Base-by-base conservation (phyloP, 768 basidiomycete species). In the Boletus rufocinnamomeus region DNA sequence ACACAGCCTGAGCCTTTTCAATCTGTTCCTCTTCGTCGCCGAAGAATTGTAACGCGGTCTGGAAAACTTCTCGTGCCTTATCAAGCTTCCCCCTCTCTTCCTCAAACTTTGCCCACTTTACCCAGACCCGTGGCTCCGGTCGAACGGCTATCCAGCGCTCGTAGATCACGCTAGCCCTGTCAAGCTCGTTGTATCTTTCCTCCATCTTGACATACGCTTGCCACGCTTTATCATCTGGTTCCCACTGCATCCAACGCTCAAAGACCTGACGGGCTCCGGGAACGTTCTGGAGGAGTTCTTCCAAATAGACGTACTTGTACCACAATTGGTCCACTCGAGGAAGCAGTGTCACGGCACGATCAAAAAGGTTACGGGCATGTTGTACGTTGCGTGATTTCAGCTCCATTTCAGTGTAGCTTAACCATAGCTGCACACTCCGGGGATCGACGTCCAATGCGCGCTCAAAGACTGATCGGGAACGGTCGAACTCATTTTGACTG, bases 201-300 rank as follows among this genome's bases (percentile, higher is more conserved):
- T 99, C 97, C 72, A 98, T 80, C 78, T 99, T 98, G 81, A 98
- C 92, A 75, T 96, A 98, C n/a, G 94, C 93, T 70, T 95, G 92
- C 96, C 96, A 99, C 4, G 96, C 95, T 79, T 98, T 98, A 83
- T 98, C 97, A 67, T 98, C 95, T 1, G 97, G 97, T 71, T 98
- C 97, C 97, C 97, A 98, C 63, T 93, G 85, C 94, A 98, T 96
- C 97, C 97, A 99, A 47, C 97, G 84, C 74, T 99, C 97, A 61
- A 98, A 99, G 55, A 98, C 93, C 71, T 98, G 96, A 10, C 97
- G 87, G 2, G 95, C 95, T 40, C 97, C 97, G 1, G 95, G 86
- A 34, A 99, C 88, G 69, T 99, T 98, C 67, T 95, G 90, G 14
- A 99, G 83, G 3, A 99, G 83, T 71, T 99, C 97, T 70, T 99